Evolutionary conservation across 2,329 filamentous ascomycete genomes (phyloP).

Genomic region (Tolypocladium endophyticum): DNA sequence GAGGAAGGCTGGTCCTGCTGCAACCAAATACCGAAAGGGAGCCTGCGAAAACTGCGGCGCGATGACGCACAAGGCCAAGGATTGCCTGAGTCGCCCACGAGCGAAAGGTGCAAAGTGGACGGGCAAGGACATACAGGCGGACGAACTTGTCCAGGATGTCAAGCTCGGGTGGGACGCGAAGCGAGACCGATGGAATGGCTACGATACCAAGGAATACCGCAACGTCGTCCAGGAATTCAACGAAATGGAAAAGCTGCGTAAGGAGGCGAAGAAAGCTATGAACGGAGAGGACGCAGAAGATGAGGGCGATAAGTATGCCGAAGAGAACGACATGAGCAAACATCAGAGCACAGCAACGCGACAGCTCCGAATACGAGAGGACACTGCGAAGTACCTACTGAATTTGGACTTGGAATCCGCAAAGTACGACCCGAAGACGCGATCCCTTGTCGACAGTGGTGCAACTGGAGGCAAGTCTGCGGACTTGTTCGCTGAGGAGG

Average conservation of each 20-base stretch:
- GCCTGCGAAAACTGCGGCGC: constrained; percentile 97
- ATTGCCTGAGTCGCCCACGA: constrained; percentile 80
- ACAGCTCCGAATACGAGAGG: constrained; percentile 85
- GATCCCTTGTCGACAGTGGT: constrained; percentile 78
- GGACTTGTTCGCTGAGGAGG: constrained; percentile 80
- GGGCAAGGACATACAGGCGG: constrained; percentile 85
- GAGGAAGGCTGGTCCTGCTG: constrained; percentile 71
- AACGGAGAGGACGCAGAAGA: constrained; percentile 38
- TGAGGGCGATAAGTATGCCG: constrained; percentile 69
- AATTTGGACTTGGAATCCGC: constrained; percentile 94
- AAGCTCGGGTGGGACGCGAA: constrained; percentile 94
- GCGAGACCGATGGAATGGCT: constrained; percentile 97
- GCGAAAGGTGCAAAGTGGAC: constrained; percentile 89
- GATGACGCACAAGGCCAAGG: constrained; percentile 92
- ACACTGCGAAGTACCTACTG: constrained; percentile 92
- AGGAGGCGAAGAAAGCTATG: constrained; percentile 34
- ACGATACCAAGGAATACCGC: constrained; percentile 77
- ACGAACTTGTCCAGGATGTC: constrained; percentile 78
- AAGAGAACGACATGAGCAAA: constrained; percentile 93
- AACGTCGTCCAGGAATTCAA: constrained; percentile 85
- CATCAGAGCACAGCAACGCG: constrained; percentile 85
- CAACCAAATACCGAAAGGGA: constrained; percentile 95
- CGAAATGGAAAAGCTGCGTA: constrained; percentile 67
- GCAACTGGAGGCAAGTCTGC: constrained; percentile 72
- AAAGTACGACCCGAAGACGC: constrained; percentile 94